Evolutionary conservation across 2,329 filamentous ascomycete species (phyloP), one percentile per base, ranked within the genome.

Genomic region (Fusarium siculi): DNA sequence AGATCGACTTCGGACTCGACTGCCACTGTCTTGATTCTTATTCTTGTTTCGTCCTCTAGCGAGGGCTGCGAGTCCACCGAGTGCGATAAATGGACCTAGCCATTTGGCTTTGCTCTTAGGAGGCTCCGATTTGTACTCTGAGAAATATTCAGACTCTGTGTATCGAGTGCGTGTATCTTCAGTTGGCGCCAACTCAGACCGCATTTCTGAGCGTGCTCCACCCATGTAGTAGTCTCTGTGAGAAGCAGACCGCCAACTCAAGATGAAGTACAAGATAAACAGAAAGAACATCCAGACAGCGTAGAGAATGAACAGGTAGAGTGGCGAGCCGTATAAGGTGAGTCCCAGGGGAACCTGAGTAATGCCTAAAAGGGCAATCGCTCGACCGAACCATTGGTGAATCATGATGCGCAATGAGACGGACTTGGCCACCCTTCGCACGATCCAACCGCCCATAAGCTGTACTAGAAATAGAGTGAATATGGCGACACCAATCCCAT

Each of bases 321-420:
- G 90, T 9, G 96, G 96, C 36, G 95, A 97, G 10, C 96, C 96
- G 78, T 98, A 99, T 3, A 99, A 86, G 1, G 95, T 95, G 52
- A 99, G 86, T 0, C 96, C 96, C 2, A 99, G 87, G 0, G 96
- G 93, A 16, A 99, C 90, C 80, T 99, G 96, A 7, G 92, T 88
- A 73, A 98, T 91, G 1, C 94, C 96, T 8, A 99, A 85, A 23
- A 98, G 82, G 6, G 93, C 92, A 76, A 96, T 90, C 2, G 89
- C 84, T 64, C 95, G 88, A 23, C 96, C 96, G 23, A 93, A 84
- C 94, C 96, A 98, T 79, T 95, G 93, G 83, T 99, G 96, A 46
- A 98, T 82, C 87, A 93, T 87, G 42, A 86, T 81, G 25, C 88
- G 84, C 19, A 88, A 78, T 23, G 87, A 87, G 56, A 84, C 86